Percentiles rank a stretch among this genome's conserved stretches.
Conservation (phyloP, 768 basidiomycete genomes). For the Pulveroboletus sp. region DNA sequence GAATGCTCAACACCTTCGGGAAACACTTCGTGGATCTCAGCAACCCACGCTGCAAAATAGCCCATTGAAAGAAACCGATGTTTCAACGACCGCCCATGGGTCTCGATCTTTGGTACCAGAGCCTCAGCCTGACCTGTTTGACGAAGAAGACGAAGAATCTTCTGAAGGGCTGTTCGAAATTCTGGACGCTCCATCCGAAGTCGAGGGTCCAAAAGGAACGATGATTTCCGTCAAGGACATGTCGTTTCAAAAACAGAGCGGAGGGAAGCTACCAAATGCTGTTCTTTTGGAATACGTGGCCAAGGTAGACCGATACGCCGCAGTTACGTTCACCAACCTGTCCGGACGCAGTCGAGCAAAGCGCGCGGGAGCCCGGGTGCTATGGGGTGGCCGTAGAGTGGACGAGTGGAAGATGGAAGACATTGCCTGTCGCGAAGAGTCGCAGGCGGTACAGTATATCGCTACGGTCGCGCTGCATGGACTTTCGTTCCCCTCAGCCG, state of each 20-base stretch:
- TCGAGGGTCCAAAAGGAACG: conserved; percentile 51
- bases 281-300: conserved; percentile 64
- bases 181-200: conserved; percentile 60
- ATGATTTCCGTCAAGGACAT: conserved; percentile 63
- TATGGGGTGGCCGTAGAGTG: conserved; percentile 61
- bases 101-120: background rate
- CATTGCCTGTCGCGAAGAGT: conserved; percentile 70
- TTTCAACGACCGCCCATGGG: background rate
- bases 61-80: background rate
- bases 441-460: conserved; percentile 88
- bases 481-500: conserved; percentile 58
- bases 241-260: conserved; percentile 78
- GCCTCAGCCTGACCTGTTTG: conserved; percentile 45
- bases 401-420: conserved; percentile 81
- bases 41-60: background rate
- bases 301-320: conserved; percentile 72
- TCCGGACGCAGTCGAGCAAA: conserved; percentile 73
- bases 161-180: conserved; percentile 67
- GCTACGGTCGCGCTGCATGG: conserved; percentile 82
- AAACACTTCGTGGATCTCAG: conserved; percentile 34
- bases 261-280: conserved; percentile 74
- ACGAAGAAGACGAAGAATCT: conserved; percentile 46
- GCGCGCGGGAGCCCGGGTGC: conserved; percentile 65
- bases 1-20: conserved; percentile 42
- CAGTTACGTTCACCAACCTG: conserved; percentile 59